Base-by-base conservation (phyloP, 2,329 filamentous ascomycete species). In the Fusarium abutilonis region DNA sequence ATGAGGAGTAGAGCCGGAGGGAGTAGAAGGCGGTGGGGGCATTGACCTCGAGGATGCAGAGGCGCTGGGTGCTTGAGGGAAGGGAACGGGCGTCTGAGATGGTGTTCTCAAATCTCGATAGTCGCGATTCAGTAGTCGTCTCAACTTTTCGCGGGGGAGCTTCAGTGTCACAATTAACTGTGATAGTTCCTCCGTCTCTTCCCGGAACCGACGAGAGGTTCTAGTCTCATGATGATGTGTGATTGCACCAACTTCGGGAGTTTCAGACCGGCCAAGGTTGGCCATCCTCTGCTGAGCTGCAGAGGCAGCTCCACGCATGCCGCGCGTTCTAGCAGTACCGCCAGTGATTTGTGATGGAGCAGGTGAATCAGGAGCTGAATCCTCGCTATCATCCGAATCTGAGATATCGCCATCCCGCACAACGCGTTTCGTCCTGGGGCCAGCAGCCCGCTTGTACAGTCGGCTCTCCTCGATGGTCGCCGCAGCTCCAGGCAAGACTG, bases 311-410 rank as follows among this genome's bases (percentile, higher is more conserved):
- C 92, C 93, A 53, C 94, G 89, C 86, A 97, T 93, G 44, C 90
- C 90, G 73, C 94, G 86, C 9, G 93, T 97, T 62, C 94, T 86
- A 34, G 93, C 89, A 2, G 93, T 97, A 41, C 92, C 92, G 44
- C 84, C 80, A 34, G 86, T 82, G 41, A 93, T 78, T 63, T 90
- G 86, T 7, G 89, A 87, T 34, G 90, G 84, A 3, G 90, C 90
- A 3, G 93, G 93, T n/a, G 93, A 97, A 57, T 96, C 93, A 15
- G 90, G 87, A 1, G 84, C 87, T 1, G 92, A 96, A 56, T 96
- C 92, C 53, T 97, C 94, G 72, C 92, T 96, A 26, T 97, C 93
- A 44, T 94, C 92, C 1, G 95, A 94, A 51, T 97, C 94, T 0
- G 92, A 96, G 7, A 88, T 72, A 52, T 95, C 91, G 55, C 91